Conservation (phyloP, 345 rosid genomes). For the Turritis glabra region DNA sequence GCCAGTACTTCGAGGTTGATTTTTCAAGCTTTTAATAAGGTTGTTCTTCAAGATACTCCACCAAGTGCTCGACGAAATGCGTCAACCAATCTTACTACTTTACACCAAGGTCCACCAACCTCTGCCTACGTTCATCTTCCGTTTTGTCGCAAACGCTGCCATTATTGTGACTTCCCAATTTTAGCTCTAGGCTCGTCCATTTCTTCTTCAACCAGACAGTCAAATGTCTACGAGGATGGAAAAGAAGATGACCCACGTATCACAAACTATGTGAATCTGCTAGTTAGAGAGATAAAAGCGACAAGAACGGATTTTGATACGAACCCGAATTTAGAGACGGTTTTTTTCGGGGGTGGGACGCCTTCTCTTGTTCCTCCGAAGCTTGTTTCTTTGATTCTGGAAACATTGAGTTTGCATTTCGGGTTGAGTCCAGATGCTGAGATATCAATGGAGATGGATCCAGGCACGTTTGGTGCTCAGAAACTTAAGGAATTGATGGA, state of each 20-base stretch:
- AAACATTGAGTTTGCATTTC: constrained; percentile 55
- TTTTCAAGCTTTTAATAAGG: constrained; percentile 6
- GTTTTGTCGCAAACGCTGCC: constrained; percentile 95
- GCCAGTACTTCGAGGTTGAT: constrained; percentile 38
- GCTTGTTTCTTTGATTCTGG: constrained; percentile 63
- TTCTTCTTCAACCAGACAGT: constrained; percentile 25
- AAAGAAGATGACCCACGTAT: constrained; percentile 69
- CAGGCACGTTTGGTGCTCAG: constrained; percentile 74
- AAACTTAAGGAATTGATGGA: constrained; percentile 57
- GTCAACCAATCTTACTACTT: constrained; percentile 46
- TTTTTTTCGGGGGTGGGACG: constrained; percentile 95
- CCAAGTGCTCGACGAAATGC: constrained; percentile 78
- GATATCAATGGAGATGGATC: constrained; percentile 97
- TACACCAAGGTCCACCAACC: constrained; percentile 54
- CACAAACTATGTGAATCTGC: constrained; percentile 52
- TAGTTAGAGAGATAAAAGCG: constrained; percentile 60
- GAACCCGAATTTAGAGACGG: constrained; percentile 56
- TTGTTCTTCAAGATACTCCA: constrained; percentile 26
- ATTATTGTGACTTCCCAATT: constrained; percentile 86
- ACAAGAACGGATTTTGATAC: constrained; percentile 43
- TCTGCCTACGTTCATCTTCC: constrained; percentile 92
- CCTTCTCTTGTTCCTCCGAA: constrained; percentile 90
- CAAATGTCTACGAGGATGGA: constrained; percentile 25
- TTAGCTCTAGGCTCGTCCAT: constrained; percentile 72
- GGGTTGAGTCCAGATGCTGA: constrained; percentile 68